These are phyloP conservation scores for Solanum hybrid DNA, from an alignment of 305 asterid species.

Conservation along the genomic window DNA sequence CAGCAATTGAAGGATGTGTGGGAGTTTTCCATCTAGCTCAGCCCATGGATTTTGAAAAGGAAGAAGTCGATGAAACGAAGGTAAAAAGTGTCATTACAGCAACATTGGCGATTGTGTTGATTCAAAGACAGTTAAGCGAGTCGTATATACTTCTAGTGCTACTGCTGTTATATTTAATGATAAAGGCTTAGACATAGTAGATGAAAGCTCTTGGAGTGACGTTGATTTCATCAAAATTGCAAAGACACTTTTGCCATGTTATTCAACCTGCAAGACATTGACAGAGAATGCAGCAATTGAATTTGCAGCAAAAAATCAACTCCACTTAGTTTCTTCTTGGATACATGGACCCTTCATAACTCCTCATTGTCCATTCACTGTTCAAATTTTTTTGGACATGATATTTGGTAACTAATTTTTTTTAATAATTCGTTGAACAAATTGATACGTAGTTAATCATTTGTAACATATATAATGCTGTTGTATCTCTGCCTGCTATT, in stretches of 20 bases:
- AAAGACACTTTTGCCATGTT: background rate
- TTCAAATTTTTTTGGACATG: slow-evolving; percentile 20
- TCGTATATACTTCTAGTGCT: background rate
- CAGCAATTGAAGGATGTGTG: no score
- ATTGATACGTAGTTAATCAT: no score
- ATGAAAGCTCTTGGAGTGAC: slow-evolving; percentile 55
- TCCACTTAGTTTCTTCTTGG: slow-evolving; percentile 34
- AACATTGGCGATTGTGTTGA: background rate
- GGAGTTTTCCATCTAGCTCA: no score
- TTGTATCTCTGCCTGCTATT: background rate
- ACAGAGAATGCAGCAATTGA: background rate
- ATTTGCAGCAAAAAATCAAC: background rate
- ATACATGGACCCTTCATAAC: slow-evolving; percentile 48
- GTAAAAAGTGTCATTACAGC: background rate
- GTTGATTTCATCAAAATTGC: slow-evolving; percentile 27
- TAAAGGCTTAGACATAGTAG: background rate
- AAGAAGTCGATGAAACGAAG: background rate
- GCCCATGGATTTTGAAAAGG: background rate
- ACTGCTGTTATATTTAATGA: background rate
- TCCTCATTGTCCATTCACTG: slow-evolving; percentile 26
- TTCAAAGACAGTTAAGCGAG: background rate
- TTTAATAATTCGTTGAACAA: no score
- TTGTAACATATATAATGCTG: background rate
- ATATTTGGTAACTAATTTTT: slow-evolving; percentile 24
- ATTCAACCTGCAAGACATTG: background rate